These are phyloP conservation scores for Letharia columbiana DNA, from an alignment of 495 filamentous ascomycete species.

Conservation along the genomic window DNA sequence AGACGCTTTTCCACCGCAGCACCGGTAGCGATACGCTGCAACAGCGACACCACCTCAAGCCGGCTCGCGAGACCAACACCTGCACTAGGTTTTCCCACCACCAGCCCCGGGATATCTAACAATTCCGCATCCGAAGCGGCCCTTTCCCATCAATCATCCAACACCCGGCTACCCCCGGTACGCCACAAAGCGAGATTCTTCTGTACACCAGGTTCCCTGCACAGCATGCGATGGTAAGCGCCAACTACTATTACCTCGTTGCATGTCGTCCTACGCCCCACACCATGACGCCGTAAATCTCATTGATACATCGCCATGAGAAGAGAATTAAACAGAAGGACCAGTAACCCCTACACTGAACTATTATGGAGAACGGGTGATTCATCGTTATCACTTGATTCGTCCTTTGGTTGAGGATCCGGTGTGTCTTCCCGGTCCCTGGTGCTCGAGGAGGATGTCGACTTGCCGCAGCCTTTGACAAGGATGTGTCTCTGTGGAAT, in stretches of 20 bases:
- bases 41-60: not conserved
- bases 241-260: conserved; percentile 13
- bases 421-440: conserved; percentile 19
- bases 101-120: conserved; percentile 12
- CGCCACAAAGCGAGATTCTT: not conserved
- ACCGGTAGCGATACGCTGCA: not conserved
- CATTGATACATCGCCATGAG: conserved; percentile 11
- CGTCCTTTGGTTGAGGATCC: conserved; percentile 18
- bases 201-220: not conserved
- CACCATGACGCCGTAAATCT: conserved; percentile 9
- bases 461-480: conserved; percentile 82
- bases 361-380: conserved; percentile 11
- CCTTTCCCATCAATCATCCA: conserved; percentile 1
- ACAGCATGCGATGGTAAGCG: not conserved
- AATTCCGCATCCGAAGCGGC: not conserved
- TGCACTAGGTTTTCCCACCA: not conserved
- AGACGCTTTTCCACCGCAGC: not conserved
- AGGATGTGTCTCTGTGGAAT: conserved; percentile 71
- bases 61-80: conserved; percentile 8
- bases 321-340: not conserved
- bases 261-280: not conserved
- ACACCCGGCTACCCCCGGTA: conserved; percentile 7
- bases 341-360: conserved; percentile 10
- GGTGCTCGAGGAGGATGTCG: conserved; percentile 24
- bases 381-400: conserved; percentile 21